Conservation (phyloP, 2,329 filamentous ascomycete species). For the Allantophomopsis cytisporea region DNA sequence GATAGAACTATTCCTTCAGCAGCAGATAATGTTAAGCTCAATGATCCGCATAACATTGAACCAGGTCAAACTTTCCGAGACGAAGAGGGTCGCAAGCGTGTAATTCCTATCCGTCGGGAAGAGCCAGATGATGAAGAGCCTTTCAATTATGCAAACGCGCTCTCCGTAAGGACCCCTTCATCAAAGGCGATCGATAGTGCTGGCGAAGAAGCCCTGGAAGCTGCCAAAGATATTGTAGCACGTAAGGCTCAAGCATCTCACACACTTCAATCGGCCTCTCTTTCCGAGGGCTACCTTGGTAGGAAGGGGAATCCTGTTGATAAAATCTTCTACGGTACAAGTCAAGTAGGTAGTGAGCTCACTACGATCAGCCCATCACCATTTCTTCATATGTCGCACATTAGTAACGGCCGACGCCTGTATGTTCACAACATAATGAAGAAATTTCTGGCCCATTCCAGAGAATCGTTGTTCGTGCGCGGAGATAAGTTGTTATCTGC, state of each 20-base stretch:
- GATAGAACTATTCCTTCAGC: conserved; percentile 10
- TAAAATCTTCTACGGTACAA: conserved; percentile 24
- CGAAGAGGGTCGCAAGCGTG: conserved; percentile 9
- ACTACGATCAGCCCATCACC: conserved; percentile 8
- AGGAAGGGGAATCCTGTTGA: conserved; percentile 21
- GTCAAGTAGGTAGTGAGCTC: conserved; percentile 14
- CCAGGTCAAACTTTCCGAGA: conserved; percentile 7
- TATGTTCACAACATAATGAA: conserved; percentile 28
- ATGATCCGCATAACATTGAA: conserved; percentile 5
- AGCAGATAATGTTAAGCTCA: conserved; percentile 9
- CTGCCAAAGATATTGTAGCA: conserved; percentile 1
- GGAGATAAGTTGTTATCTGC: conserved; percentile 8
- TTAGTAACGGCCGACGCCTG: conserved; percentile 28
- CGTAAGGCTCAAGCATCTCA: conserved; percentile 2
- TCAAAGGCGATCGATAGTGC: not conserved
- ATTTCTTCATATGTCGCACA: conserved; percentile 3
- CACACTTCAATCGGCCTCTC: not conserved
- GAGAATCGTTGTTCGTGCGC: conserved; percentile 5
- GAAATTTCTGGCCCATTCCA: conserved; percentile 20
- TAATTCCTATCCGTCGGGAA: conserved; percentile 6
- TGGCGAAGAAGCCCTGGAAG: not conserved
- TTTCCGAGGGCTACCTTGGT: conserved; percentile 21
- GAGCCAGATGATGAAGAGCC: not conserved
- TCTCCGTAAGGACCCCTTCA: not conserved
- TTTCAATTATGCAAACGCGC: not conserved